phyloP scores from a whole-genome alignment of 1,284 basidiomycete species.

The Leccinum subspadiceum region DNA sequence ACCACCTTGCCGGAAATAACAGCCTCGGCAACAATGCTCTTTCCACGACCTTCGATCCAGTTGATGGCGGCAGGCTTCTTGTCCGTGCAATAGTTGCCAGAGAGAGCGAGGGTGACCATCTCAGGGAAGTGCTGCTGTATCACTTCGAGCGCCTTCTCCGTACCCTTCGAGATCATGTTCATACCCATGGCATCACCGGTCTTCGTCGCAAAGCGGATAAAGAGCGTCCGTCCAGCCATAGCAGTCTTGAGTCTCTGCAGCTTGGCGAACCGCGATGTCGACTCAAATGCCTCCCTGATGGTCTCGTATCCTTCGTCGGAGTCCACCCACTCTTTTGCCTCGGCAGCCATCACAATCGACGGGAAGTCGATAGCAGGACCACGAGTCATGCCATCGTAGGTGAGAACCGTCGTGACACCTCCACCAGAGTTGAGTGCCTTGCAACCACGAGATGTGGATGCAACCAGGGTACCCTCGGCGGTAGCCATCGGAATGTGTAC shows the following conservation, averaged over 20 bases:
- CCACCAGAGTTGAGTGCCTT: constrained; percentile 97
- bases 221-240: constrained; percentile 89
- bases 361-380: constrained; percentile 98
- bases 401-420: constrained; percentile 92
- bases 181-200: constrained; percentile 99
- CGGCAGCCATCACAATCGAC: constrained; percentile 73
- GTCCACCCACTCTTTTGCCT: constrained; percentile 89
- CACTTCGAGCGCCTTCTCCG: constrained; percentile 85
- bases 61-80: constrained; percentile 99
- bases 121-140: constrained; percentile 85
- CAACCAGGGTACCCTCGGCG: constrained; percentile 97
- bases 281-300: constrained; percentile 89
- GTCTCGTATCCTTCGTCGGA: constrained; percentile 76
- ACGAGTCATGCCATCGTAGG: constrained; percentile 95
- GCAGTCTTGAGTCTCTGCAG: constrained; percentile 82
- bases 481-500: constrained; percentile 99
- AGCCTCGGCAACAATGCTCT: constrained; percentile 96
- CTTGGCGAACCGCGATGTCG: constrained; percentile 88
- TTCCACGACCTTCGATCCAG: constrained; percentile 99
- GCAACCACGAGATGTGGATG: constrained; percentile 95
- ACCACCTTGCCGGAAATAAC: constrained; percentile 89
- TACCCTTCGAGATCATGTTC: constrained; percentile 99
- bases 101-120: constrained; percentile 92
- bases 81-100: constrained; percentile 99
- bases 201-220: constrained; percentile 91